These are phyloP conservation scores for Aspergillus diversus DNA, from an alignment of 495 filamentous ascomycete species.

Conservation along the genomic window DNA sequence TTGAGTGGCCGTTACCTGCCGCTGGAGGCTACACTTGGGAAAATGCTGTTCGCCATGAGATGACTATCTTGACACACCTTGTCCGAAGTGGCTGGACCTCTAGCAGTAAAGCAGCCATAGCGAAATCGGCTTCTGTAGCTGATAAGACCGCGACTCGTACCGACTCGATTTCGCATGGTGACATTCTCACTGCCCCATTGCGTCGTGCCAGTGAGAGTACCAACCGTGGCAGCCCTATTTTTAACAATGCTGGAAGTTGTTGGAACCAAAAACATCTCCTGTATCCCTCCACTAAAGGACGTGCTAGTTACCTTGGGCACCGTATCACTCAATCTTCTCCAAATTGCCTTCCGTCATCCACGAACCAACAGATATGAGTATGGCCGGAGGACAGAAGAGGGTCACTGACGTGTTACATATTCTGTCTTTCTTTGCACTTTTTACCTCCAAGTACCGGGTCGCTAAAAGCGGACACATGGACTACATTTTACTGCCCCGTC, in stretches of 20 bases:
- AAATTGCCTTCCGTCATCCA: conserved; percentile 19
- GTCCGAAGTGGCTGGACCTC: conserved; percentile 28
- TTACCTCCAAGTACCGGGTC: background rate
- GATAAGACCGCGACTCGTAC: conserved; percentile 2
- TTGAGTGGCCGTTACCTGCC: conserved; percentile 32
- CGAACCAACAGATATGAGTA: conserved; percentile 2
- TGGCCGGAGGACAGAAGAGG: no score
- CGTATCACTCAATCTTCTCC: conserved; percentile 31
- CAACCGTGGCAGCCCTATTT: background rate
- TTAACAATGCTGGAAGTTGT: conserved; percentile 8
- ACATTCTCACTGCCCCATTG: conserved; percentile 10
- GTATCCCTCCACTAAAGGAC: conserved; percentile 10
- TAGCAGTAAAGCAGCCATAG: conserved; percentile 1
- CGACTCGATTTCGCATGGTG: conserved; percentile 15
- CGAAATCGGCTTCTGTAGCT: conserved; percentile 3
- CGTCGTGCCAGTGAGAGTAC: conserved; percentile 23
- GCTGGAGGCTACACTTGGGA: conserved; percentile 25
- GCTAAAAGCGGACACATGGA: background rate
- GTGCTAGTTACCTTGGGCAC: conserved; percentile 18
- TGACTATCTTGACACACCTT: conserved; percentile 25
- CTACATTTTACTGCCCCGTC: background rate
- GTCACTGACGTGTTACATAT: background rate
- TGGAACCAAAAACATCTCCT: conserved; percentile 23
- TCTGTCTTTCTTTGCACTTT: background rate
- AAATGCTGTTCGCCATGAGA: conserved; percentile 29